Percentiles rank a stretch among this genome's conserved stretches.
These are phyloP conservation scores for Fusarium equiseti DNA, from an alignment of 2,329 filamentous ascomycete species.

Conservation along the genomic window DNA sequence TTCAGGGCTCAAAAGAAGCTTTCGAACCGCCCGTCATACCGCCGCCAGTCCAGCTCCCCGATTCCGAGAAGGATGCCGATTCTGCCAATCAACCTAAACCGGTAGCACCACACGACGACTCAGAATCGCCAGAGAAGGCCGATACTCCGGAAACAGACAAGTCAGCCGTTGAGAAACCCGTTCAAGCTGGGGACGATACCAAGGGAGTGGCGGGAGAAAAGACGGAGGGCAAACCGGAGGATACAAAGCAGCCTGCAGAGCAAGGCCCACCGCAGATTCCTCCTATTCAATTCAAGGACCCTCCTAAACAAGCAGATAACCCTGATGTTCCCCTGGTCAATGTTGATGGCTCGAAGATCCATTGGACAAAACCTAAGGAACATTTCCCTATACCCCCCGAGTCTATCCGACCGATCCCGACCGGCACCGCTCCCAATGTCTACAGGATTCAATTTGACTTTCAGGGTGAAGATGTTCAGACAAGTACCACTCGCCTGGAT, in stretches of 20 bases:
- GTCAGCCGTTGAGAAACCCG: conserved; percentile 14
- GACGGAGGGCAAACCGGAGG: conserved; percentile 4
- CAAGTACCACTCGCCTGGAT: conserved; percentile 71
- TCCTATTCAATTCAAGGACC: conserved; percentile 47
- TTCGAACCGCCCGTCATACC: conserved; percentile 35
- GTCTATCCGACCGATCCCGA: conserved; percentile 81
- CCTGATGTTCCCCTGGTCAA: conserved; percentile 30
- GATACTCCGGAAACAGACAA: conserved; percentile 21
- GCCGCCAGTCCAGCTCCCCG: conserved; percentile 32
- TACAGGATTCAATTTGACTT: conserved; percentile 83
- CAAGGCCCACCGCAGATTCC: conserved; percentile 34
- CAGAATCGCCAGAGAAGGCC: conserved; percentile 4
- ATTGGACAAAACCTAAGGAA: conserved; percentile 82
- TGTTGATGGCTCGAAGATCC: conserved; percentile 55
- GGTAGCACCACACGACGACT: conserved; percentile 16
- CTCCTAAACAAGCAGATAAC: conserved; percentile 40
- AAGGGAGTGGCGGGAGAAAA: conserved; percentile 11
- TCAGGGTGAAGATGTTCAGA: conserved; percentile 70
- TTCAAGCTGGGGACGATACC: conserved; percentile 11
- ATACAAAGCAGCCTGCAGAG: conserved; percentile 16
- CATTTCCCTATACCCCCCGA: conserved; percentile 80
- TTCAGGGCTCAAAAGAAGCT: conserved; percentile 30
- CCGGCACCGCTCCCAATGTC: conserved; percentile 75
- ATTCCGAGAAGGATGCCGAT: conserved; percentile 24
- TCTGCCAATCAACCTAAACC: conserved; percentile 26